Conservation (phyloP, 2,329 filamentous ascomycete genomes). For the Fusarium tricinctum region DNA sequence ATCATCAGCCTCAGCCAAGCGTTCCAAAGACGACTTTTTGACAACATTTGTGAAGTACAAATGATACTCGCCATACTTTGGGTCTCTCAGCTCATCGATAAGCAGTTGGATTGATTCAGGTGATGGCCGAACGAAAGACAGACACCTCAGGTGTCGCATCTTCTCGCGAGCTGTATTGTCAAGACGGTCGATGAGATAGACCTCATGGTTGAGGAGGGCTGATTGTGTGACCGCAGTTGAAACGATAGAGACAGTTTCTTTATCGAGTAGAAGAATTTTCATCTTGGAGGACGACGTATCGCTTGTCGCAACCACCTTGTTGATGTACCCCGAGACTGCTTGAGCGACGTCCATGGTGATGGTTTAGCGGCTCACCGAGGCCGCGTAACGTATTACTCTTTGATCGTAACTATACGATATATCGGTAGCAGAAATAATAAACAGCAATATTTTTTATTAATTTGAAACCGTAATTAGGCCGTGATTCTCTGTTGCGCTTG, state of each 20-base stretch:
- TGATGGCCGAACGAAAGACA: constrained; percentile 93
- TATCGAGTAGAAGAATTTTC: constrained; percentile 96
- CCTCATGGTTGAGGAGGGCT: constrained; percentile 92
- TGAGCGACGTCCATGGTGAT: constrained; percentile 90
- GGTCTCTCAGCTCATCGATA: constrained; percentile 94
- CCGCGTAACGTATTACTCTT: constrained; percentile 21
- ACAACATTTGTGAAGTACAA: constrained; percentile 98
- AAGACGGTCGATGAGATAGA: constrained; percentile 96
- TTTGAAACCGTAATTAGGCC: neutral
- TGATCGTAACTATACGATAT: constrained; percentile 1
- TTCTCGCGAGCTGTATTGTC: constrained; percentile 93
- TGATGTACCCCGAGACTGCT: constrained; percentile 93
- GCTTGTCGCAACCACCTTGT: constrained; percentile 84
- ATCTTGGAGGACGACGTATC: constrained; percentile 89
- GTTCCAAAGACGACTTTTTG: constrained; percentile 94
- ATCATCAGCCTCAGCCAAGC: constrained; percentile 95
- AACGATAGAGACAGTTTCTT: constrained; percentile 92
- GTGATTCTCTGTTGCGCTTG: constrained; percentile 9
- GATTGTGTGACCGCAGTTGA: constrained; percentile 98
- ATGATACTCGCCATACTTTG: constrained; percentile 97
- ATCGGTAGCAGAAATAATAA: neutral
- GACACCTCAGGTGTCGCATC: constrained; percentile 95
- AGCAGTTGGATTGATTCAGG: constrained; percentile 92
- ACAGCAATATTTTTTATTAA: neutral
- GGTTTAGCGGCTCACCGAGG: constrained; percentile 32